phyloP scores from a whole-genome alignment of 2,329 filamentous ascomycete species.

The Neonectria faginata region DNA sequence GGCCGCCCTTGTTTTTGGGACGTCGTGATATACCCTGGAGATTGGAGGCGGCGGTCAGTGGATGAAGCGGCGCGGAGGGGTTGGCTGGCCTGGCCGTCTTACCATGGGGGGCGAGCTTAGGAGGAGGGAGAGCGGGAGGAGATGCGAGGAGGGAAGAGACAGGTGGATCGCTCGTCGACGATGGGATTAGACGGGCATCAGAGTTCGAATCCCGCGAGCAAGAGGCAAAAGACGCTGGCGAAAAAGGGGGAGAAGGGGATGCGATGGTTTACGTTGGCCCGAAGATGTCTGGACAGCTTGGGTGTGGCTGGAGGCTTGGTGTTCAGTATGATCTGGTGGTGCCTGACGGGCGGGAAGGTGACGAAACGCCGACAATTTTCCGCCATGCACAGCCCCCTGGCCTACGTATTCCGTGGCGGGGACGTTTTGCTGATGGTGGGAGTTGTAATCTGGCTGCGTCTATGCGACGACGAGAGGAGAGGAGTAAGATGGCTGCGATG shows the following conservation, averaged over 20 bases:
- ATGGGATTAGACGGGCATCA: constrained; percentile 44
- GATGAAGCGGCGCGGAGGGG: constrained; percentile 29
- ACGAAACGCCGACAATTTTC: constrained; percentile 54
- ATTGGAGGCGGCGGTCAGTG: constrained; percentile 30
- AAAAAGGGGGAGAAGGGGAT: constrained; percentile 31
- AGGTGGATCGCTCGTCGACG: constrained; percentile 31
- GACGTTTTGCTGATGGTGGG: constrained; percentile 16
- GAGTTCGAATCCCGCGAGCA: constrained; percentile 30
- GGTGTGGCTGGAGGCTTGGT: constrained; percentile 47
- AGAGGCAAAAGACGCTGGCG: constrained; percentile 26
- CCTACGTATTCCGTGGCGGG: constrained; percentile 46
- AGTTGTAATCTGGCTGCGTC: constrained; percentile 18
- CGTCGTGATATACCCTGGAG: constrained; percentile 55
- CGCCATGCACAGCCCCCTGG: constrained; percentile 48
- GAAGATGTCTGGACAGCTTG: constrained; percentile 40
- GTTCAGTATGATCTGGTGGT: constrained; percentile 49
- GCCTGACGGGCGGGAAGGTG: constrained; percentile 47
- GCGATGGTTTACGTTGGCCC: constrained; percentile 39
- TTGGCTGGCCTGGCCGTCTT: constrained; percentile 37
- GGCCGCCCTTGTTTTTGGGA: constrained; percentile 55
- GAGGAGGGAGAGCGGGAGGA: constrained; percentile 30
- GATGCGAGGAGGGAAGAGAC: constrained; percentile 33
- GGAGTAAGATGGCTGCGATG: neutral
- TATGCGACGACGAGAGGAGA: constrained; percentile 4
- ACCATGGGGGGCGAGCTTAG: constrained; percentile 48